Conservation (phyloP, 2,329 filamentous ascomycete genomes). For the Elsinoe perseae region DNA sequence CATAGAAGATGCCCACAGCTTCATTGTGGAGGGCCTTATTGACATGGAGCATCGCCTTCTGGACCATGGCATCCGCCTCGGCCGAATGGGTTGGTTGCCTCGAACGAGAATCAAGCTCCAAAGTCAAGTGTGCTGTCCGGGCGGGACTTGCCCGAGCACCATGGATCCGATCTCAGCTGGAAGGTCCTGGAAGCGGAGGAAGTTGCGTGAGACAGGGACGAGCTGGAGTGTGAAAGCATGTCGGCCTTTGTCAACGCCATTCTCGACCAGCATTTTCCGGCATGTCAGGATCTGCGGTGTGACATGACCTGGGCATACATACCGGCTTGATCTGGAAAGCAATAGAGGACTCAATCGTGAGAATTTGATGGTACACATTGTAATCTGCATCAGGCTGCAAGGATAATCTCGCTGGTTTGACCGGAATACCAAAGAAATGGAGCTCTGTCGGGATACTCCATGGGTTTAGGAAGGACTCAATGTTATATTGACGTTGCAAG, state of each 20-base stretch:
- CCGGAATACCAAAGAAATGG: not conserved
- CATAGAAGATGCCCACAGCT: not conserved
- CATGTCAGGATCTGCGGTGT: not conserved
- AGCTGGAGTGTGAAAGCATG: not conserved
- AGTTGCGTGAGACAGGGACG: not conserved
- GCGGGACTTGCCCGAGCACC: not conserved
- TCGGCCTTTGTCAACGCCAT: not conserved
- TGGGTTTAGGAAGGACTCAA: not conserved
- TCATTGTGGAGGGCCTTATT: not conserved
- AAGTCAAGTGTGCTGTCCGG: not conserved
- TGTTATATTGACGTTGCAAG: not conserved
- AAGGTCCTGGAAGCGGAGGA: not conserved
- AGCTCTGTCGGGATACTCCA: not conserved
- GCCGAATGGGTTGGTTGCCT: not conserved
- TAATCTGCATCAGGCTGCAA: not conserved
- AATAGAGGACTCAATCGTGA: not conserved
- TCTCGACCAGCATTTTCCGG: not conserved
- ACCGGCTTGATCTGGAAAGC: not conserved
- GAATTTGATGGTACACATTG: not conserved
- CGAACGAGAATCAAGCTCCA: not conserved
- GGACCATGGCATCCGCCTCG: not conserved
- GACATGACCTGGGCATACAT: too few relatives aligned
- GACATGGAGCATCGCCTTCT: not conserved
- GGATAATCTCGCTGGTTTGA: not conserved
- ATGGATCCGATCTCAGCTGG: not conserved